phyloP scores from a whole-genome alignment of 805 yeast species.

The Candida boidinii region DNA sequence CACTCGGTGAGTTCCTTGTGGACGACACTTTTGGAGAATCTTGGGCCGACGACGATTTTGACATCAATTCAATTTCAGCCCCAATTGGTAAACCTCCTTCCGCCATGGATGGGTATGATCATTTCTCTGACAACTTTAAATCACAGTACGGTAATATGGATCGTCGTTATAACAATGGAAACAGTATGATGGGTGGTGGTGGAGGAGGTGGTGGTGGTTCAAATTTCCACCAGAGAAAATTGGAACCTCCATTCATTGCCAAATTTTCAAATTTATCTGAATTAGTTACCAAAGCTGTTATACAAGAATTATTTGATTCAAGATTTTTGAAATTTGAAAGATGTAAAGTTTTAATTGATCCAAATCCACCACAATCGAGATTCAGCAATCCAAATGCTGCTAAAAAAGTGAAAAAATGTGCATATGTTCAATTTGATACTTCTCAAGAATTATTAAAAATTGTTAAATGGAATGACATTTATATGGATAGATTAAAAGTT shows the following conservation, averaged over 20 bases:
- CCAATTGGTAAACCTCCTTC: constrained; percentile 15
- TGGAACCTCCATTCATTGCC: constrained; percentile 54
- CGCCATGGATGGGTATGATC: not conserved
- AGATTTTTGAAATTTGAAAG: constrained; percentile 51
- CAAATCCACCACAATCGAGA: constrained; percentile 18
- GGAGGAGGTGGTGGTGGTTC: constrained; percentile 4
- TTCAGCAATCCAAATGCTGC: constrained; percentile 34
- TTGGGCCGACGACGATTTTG: constrained; percentile 71
- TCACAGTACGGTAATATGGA: constrained; percentile 6
- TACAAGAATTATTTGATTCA: constrained; percentile 54
- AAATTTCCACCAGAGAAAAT: constrained; percentile 4
- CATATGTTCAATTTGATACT: constrained; percentile 51
- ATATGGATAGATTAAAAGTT: constrained; percentile 27
- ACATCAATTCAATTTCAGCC: constrained; percentile 49
- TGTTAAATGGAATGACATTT: constrained; percentile 53
- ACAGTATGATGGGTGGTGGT: constrained; percentile 1
- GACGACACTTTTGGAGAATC: constrained; percentile 40
- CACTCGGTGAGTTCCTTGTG: constrained; percentile 35
- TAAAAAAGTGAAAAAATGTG: constrained; percentile 41
- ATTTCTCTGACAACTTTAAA: not conserved
- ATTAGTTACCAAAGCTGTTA: constrained; percentile 38
- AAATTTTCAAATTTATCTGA: constrained; percentile 56
- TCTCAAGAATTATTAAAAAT: constrained; percentile 48
- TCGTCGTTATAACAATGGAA: constrained; percentile 3
- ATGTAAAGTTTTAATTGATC: constrained; percentile 43